Evolutionary conservation across 164 flowering plant genomes (phyloP).

Genomic region (Vitis amurensis): DNA sequence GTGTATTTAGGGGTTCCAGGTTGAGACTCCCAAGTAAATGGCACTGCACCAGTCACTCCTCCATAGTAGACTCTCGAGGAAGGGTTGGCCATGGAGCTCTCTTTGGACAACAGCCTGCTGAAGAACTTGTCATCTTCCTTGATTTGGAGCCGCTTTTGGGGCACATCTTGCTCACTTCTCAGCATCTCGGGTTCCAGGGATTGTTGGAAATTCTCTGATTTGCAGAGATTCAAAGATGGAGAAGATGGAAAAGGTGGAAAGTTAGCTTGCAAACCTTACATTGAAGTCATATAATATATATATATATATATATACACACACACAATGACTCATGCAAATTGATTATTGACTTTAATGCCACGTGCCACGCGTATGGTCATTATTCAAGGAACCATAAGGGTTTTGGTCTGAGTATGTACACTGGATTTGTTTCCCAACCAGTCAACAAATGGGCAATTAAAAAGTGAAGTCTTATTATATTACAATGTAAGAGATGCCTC

Average conservation of each 20-base stretch:
- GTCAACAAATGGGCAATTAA: too few relatives aligned
- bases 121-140: conserved; percentile 58
- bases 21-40: conserved; percentile 71
- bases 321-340: neutral
- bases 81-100: conserved; percentile 38
- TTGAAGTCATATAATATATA: too few relatives aligned
- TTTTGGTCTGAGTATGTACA: too few relatives aligned
- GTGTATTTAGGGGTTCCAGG: conserved; percentile 68
- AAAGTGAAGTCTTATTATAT: too few relatives aligned
- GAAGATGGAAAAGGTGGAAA: too few relatives aligned
- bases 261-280: too few relatives aligned
- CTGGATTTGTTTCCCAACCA: too few relatives aligned
- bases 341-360: neutral
- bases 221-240: too few relatives aligned
- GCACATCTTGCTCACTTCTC: conserved; percentile 11
- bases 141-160: conserved; percentile 35
- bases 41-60: conserved; percentile 45
- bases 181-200: conserved; percentile 16
- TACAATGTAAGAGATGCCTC: too few relatives aligned
- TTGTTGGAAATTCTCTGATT: neutral
- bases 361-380: too few relatives aligned
- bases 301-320: neutral
- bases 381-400: too few relatives aligned
- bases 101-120: conserved; percentile 49
- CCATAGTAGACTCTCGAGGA: conserved; percentile 59